Base-by-base conservation (phyloP, 2,329 filamentous ascomycete genomes). In the Diaporthe ilicicola region DNA sequence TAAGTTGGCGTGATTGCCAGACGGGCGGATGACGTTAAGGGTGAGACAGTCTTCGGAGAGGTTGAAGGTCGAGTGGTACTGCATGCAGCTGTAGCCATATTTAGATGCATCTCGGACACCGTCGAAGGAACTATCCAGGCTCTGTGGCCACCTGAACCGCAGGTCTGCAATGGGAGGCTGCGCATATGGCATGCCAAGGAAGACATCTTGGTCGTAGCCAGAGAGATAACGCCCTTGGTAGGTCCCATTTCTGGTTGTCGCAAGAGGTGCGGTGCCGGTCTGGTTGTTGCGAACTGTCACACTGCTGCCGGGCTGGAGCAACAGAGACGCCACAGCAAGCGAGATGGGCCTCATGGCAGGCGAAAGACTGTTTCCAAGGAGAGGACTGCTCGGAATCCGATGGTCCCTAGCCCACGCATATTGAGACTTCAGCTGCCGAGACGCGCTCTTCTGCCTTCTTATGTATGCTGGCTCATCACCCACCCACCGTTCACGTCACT, bases 41-140 rank as follows among this genome's bases (percentile, higher is more conserved):
- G 76, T 83, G 7, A 84, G 74, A 70, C 87, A 88, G 67, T 88
- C 86, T 73, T 87, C 85, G 1, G 83, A 85, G 32, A 86, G 75
- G 29, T 79, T 79, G 65, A 85, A 81, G 44, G 75, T 80, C 5
- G 79, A 78, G 0, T 79, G 78, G 72, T 85, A 86, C 72, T 86
- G 84, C 78, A 84, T 83, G 73, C 85, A 87, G 71, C 81, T 84
- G 73, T 81, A 79, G 1, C 84, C 82, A 67, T 85, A 84, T 37
- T 78, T 71, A 0, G 79, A 84, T 0, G 83, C 84, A 69, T 81
- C 78, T 12, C 81, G 77, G n/a, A 80, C 75, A 0, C 76, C 82
- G 3, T 78, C 73, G 44, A 84, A 85, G 0, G 82, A 80, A 17
- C 78, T 73, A 67, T 83, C 81, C n/a, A 84, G 66, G 27, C 79